Evolutionary conservation across 495 filamentous ascomycete species (phyloP).

Genomic region (Podospora australis): DNA sequence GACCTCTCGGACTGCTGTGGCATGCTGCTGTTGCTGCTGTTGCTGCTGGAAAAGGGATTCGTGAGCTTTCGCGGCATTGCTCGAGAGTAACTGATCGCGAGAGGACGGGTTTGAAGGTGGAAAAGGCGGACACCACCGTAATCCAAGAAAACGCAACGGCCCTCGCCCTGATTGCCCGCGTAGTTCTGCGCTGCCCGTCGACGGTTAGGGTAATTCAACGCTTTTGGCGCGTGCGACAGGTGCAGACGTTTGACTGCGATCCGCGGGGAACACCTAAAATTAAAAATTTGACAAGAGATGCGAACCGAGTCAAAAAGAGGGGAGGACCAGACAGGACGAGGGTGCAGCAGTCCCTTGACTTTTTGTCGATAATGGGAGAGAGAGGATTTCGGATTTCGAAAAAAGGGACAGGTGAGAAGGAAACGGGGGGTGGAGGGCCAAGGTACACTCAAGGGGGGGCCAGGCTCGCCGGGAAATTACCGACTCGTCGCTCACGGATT

Average conservation of each 20-base stretch:
- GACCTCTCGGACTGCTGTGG: conserved; percentile 31
- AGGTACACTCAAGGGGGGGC: too few relatives aligned
- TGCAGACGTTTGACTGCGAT: background rate
- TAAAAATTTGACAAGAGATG: background rate
- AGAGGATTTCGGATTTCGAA: background rate
- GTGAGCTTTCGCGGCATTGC: conserved; percentile 50
- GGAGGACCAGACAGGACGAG: background rate
- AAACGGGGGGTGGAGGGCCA: background rate
- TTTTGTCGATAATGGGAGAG: too few relatives aligned
- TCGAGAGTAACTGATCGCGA: background rate
- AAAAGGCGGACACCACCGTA: conserved; percentile 1
- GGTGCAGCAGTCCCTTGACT: too few relatives aligned
- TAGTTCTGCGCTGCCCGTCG: background rate
- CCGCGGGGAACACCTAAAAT: background rate
- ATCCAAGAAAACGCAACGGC: background rate
- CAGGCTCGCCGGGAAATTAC: background rate
- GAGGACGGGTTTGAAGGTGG: background rate
- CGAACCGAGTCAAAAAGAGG: background rate
- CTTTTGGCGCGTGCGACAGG: background rate
- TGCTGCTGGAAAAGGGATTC: conserved; percentile 33
- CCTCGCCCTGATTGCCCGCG: conserved; percentile 7
- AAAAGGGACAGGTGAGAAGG: background rate
- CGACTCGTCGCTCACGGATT: background rate
- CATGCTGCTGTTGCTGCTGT: too few relatives aligned
- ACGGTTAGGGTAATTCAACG: too few relatives aligned